phyloP scores from a whole-genome alignment of 2,329 filamentous ascomycete genomes.

The Xylariaceae sp. region DNA sequence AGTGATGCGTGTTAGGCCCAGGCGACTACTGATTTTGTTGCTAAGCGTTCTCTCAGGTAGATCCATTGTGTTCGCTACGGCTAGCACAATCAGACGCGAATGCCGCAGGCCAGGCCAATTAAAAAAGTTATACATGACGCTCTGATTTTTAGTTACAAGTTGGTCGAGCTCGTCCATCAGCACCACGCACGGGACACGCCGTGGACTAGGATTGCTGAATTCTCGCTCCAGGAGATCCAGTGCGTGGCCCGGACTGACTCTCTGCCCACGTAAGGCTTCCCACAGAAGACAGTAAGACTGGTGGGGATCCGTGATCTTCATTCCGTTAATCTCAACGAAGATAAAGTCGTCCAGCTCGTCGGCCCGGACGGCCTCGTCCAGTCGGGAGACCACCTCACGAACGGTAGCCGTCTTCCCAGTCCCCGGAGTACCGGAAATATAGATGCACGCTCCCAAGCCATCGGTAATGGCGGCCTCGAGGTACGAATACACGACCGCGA shows the following conservation, averaged over 20 bases:
- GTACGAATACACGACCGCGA: slow-evolving; percentile 89
- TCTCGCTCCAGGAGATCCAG: slow-evolving; percentile 89
- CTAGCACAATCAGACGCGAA: slow-evolving; percentile 91
- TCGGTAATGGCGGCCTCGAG: slow-evolving; percentile 93
- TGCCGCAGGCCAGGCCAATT: slow-evolving; percentile 96
- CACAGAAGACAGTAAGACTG: slow-evolving; percentile 94
- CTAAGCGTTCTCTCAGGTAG: slow-evolving; percentile 92
- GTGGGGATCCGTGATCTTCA: slow-evolving; percentile 98
- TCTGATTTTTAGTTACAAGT: slow-evolving; percentile 95
- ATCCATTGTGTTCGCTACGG: slow-evolving; percentile 99
- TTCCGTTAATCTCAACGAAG: slow-evolving; percentile 99
- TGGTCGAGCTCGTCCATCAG: slow-evolving; percentile 99
- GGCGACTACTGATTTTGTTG: slow-evolving; percentile 96
- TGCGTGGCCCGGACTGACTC: slow-evolving; percentile 89
- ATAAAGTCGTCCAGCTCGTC: slow-evolving; percentile 98
- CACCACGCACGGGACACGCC: slow-evolving; percentile 92
- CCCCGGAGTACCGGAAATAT: slow-evolving; percentile 97
- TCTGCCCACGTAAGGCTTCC: slow-evolving; percentile 93
- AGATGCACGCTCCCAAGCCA: slow-evolving; percentile 93
- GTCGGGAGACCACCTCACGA: slow-evolving; percentile 86
- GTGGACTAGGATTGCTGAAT: slow-evolving; percentile 88
- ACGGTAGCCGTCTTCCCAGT: slow-evolving; percentile 98
- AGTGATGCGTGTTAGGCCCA: slow-evolving; percentile 90
- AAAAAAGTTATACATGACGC: slow-evolving; percentile 99
- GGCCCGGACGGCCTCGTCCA: slow-evolving; percentile 84